Evolutionary conservation across 495 filamentous ascomycete genomes (phyloP).

Genomic region (Podospora anserina): DNA sequence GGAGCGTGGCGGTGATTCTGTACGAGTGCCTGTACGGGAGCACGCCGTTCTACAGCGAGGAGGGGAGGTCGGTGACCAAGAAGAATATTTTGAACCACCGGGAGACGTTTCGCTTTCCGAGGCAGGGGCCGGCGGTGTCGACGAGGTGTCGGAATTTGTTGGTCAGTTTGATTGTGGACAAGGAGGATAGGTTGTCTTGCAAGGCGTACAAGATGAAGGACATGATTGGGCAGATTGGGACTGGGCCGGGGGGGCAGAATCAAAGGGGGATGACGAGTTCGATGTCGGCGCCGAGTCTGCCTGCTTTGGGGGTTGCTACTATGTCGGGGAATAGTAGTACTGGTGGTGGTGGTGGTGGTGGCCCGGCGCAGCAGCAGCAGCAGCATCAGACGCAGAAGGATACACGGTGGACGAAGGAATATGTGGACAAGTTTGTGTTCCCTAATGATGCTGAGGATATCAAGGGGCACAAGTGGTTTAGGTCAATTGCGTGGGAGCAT

Average conservation of each 20-base stretch:
- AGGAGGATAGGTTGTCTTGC: conserved; percentile 70
- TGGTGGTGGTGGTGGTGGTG: neutral
- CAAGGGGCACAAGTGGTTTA: conserved; percentile 73
- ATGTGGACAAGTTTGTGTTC: conserved; percentile 62
- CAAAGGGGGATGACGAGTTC: neutral
- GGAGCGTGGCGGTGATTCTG: conserved; percentile 89
- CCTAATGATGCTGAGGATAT: conserved; percentile 75
- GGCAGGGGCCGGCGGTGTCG: conserved; percentile 54
- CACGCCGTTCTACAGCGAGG: conserved; percentile 83
- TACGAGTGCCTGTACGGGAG: conserved; percentile 92
- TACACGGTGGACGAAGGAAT: conserved; percentile 23
- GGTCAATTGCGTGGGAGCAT: conserved; percentile 62
- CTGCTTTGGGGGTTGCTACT: neutral
- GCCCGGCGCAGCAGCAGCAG: neutral
- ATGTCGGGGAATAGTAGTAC: too few relatives aligned
- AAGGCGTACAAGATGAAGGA: conserved; percentile 67
- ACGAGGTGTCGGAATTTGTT: conserved; percentile 70
- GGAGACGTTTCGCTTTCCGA: conserved; percentile 59
- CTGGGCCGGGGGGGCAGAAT: neutral
- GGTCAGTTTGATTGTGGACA: conserved; percentile 68
- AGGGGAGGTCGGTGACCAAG: conserved; percentile 72
- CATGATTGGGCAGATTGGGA: conserved; percentile 27
- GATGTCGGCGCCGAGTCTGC: conserved; percentile 3
- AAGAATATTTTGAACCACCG: conserved; percentile 62
- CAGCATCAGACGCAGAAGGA: neutral